A percentile compares a stretch with the other conserved stretches of the same genome.
These are phyloP conservation scores for Pseudevernia furfuracea DNA, from an alignment of 495 filamentous ascomycete genomes.

Conservation along the genomic window DNA sequence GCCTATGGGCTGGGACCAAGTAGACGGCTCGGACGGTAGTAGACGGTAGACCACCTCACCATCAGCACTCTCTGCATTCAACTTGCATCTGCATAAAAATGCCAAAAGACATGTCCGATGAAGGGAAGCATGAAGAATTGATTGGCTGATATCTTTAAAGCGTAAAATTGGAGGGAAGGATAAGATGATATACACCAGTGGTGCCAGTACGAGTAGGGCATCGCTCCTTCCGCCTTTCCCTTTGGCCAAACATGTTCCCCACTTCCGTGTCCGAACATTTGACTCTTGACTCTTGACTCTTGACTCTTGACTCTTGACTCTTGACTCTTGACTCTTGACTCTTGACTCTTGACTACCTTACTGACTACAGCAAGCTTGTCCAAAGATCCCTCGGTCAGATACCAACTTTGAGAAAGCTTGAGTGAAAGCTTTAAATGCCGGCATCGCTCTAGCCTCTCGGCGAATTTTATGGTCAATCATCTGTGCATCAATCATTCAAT, in stretches of 20 bases:
- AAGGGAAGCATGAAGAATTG: neutral
- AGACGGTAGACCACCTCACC: too few relatives aligned
- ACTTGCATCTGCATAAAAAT: too few relatives aligned
- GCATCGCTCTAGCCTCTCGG: neutral
- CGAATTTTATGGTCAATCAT: too few relatives aligned
- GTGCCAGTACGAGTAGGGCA: neutral
- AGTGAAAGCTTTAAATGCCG: neutral
- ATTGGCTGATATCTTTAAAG: neutral
- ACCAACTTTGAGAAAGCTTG: constrained; percentile 4
- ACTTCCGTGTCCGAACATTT: too few relatives aligned
- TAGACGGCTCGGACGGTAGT: too few relatives aligned
- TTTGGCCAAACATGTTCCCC: neutral
- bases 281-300: too few relatives aligned
- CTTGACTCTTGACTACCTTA: too few relatives aligned
- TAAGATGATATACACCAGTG: neutral
- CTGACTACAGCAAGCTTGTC: too few relatives aligned
- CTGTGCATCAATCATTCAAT: too few relatives aligned
- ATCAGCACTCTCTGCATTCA: too few relatives aligned
- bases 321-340: too few relatives aligned
- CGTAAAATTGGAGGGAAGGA: neutral
- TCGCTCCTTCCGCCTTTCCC: neutral
- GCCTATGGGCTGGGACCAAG: neutral
- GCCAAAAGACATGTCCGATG: neutral
- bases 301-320: too few relatives aligned
- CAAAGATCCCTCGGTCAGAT: neutral